These are phyloP conservation scores for Trichosporon sp. DNA, from an alignment of 1,284 basidiomycete species.

Conservation along the genomic window DNA sequence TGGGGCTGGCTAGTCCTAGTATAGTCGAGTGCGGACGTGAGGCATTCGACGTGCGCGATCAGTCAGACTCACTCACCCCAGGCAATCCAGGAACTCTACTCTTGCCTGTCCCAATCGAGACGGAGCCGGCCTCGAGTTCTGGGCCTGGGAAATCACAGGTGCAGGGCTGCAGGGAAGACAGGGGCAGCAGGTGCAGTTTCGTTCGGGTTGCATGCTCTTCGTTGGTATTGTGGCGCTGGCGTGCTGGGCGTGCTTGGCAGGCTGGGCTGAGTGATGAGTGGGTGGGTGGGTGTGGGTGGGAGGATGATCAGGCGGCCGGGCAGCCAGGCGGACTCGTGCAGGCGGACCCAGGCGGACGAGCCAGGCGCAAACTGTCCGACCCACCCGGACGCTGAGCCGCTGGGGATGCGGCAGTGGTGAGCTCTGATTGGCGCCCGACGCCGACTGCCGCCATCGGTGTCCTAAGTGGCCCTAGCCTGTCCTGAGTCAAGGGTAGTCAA, in stretches of 20 bases:
- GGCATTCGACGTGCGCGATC: not conserved
- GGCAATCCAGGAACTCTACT: too few relatives aligned
- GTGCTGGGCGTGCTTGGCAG: too few relatives aligned
- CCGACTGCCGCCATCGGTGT: not conserved
- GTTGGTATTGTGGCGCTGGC: too few relatives aligned
- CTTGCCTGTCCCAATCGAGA: not conserved
- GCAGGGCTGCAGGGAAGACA: not conserved
- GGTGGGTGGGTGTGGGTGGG: too few relatives aligned
- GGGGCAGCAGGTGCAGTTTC: not conserved
- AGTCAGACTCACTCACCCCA: too few relatives aligned
- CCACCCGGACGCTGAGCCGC: too few relatives aligned
- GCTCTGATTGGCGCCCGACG: not conserved
- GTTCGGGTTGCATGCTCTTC: not conserved
- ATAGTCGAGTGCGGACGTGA: not conserved
- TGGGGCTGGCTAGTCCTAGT: too few relatives aligned
- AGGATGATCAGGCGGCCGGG: not conserved
- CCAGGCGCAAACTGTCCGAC: too few relatives aligned
- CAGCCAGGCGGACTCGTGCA: not conserved
- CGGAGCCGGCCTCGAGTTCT: not conserved
- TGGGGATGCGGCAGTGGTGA: too few relatives aligned
- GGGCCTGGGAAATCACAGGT: not conserved
- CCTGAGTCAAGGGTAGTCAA: not conserved
- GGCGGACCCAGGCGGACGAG: too few relatives aligned
- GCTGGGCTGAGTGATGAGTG: too few relatives aligned
- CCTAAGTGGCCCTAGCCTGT: not conserved